phyloP scores from a whole-genome alignment of 345 rosid species.

The Zanthoxylum bungeanum region DNA sequence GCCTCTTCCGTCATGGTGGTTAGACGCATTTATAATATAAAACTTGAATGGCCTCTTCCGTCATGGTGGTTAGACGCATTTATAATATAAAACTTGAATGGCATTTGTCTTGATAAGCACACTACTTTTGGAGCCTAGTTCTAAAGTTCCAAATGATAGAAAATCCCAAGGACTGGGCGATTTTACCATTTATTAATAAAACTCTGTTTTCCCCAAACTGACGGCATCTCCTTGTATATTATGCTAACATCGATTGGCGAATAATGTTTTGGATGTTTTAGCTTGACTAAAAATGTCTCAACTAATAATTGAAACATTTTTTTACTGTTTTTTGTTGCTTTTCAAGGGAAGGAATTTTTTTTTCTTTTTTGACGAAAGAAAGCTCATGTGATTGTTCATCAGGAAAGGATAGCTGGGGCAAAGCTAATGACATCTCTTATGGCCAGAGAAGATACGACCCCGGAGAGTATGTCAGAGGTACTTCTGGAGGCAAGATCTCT shows the following conservation, averaged over 20 bases:
- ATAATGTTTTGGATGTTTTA: background rate
- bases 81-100: background rate
- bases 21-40: too few species aligned
- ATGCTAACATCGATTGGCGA: too few species aligned
- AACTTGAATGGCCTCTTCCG: background rate
- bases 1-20: too few species aligned
- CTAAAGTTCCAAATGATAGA: background rate
- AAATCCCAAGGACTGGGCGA: background rate
- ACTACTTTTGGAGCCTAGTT: background rate
- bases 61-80: background rate
- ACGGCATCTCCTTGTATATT: background rate
- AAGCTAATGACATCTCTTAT: constrained; percentile 82
- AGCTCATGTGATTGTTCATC: constrained; percentile 16
- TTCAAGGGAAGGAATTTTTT: background rate
- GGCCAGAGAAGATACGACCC: constrained; percentile 71
- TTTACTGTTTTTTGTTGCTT: background rate
- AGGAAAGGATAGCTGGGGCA: constrained; percentile 85
- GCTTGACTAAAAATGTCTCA: background rate
- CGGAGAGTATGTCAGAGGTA: constrained; percentile 64
- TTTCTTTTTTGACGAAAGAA: background rate
- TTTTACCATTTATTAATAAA: background rate
- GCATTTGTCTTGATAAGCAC: background rate
- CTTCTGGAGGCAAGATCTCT: constrained; percentile 68
- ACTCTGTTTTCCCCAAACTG: background rate
- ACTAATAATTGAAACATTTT: background rate